These are phyloP conservation scores for Herpotrichia juniperi DNA, from an alignment of 2,329 filamentous ascomycete genomes.

Conservation along the genomic window DNA sequence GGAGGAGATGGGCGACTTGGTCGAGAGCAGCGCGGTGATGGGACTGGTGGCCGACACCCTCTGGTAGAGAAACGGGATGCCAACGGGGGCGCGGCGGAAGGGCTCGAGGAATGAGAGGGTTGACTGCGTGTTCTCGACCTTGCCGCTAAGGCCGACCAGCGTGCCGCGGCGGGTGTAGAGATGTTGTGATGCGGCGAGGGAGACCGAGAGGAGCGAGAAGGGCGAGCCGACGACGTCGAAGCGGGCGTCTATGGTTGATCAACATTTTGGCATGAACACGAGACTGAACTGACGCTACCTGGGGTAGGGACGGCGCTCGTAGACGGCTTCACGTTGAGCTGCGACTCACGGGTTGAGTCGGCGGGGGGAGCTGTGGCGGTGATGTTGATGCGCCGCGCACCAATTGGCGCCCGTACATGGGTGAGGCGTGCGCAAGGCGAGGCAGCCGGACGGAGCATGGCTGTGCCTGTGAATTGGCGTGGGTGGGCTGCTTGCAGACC, in stretches of 20 bases:
- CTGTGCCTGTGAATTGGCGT: not conserved
- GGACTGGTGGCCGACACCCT: constrained; percentile 83
- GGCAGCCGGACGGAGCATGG: constrained; percentile 29
- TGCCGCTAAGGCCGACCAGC: constrained; percentile 86
- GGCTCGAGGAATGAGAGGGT: constrained; percentile 88
- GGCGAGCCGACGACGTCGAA: constrained; percentile 94
- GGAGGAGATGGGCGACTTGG: constrained; percentile 83
- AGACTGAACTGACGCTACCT: constrained; percentile 20
- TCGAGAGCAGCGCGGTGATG: constrained; percentile 85
- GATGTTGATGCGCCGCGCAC: constrained; percentile 51
- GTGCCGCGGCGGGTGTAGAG: constrained; percentile 93
- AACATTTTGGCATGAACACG: not conserved
- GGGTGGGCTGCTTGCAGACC: not conserved
- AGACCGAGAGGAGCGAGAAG: constrained; percentile 92
- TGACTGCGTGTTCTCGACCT: constrained; percentile 90
- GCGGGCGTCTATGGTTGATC: constrained; percentile 71
- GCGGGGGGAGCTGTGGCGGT: constrained; percentile 50
- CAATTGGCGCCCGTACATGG: constrained; percentile 20
- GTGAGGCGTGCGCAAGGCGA: constrained; percentile 29
- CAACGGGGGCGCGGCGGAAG: constrained; percentile 76
- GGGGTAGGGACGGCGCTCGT: constrained; percentile 31
- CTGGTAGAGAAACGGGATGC: constrained; percentile 95
- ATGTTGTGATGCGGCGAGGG: constrained; percentile 88
- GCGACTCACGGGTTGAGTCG: constrained; percentile 46
- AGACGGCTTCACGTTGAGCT: constrained; percentile 24